Evolutionary conservation across 805 yeast species (phyloP).

Genomic region (Candida broadrunensis): DNA sequence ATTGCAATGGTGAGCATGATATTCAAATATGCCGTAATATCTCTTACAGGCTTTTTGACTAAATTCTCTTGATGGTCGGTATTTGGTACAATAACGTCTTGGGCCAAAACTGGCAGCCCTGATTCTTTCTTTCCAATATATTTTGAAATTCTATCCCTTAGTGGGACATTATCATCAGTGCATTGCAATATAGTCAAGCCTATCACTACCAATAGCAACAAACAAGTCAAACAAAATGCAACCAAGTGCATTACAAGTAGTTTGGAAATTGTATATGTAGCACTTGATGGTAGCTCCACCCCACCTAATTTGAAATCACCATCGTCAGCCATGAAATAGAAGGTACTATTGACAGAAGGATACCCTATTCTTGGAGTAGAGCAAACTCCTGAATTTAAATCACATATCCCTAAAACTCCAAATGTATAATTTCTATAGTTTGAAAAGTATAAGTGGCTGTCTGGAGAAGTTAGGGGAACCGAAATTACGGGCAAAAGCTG

Average conservation of each 20-base stretch:
- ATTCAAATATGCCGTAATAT: conserved; percentile 40
- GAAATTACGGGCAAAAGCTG: conserved; percentile 40
- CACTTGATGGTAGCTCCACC: conserved; percentile 38
- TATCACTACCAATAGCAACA: conserved; percentile 13
- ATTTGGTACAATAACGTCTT: not conserved
- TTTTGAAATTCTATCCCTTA: not conserved
- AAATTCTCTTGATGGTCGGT: not conserved
- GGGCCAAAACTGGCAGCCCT: not conserved
- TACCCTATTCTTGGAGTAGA: conserved; percentile 37
- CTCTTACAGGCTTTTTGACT: conserved; percentile 7
- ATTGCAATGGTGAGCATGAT: conserved; percentile 56
- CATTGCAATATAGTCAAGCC: conserved; percentile 7
- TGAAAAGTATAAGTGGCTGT: conserved; percentile 26
- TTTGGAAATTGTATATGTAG: conserved; percentile 38
- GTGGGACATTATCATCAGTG: conserved; percentile 3
- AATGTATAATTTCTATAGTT: conserved; percentile 29
- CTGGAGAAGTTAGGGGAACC: conserved; percentile 37
- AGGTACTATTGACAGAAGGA: conserved; percentile 18
- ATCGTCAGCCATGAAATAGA: conserved; percentile 8
- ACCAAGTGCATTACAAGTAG: conserved; percentile 40
- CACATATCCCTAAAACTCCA: conserved; percentile 46
- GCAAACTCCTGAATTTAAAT: conserved; percentile 22
- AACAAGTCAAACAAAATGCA: conserved; percentile 29
- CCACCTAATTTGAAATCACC: conserved; percentile 12
- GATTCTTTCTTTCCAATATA: not conserved